These are phyloP conservation scores for Rhododendron griersonianum DNA, from an alignment of 148 eudicot genomes.

Conservation along the genomic window DNA sequence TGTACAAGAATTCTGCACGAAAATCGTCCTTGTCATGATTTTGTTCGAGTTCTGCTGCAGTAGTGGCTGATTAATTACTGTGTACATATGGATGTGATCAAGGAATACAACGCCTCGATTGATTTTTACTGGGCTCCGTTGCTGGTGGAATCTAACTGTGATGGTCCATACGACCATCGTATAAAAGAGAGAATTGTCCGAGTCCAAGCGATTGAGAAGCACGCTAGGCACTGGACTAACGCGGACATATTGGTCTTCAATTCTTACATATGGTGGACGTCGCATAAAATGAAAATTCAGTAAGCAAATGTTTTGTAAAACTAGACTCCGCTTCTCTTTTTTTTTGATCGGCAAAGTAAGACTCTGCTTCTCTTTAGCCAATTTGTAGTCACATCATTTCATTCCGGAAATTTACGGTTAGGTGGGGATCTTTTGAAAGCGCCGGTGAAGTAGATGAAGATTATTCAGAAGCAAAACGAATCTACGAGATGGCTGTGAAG, in stretches of 20 bases:
- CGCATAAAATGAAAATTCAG: slow-evolving; percentile 17
- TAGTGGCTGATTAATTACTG: no score
- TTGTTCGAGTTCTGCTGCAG: not conserved
- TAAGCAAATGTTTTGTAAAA: slow-evolving; percentile 3
- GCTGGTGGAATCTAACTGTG: slow-evolving; percentile 16
- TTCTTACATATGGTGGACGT: slow-evolving; percentile 26
- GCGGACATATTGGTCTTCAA: slow-evolving; percentile 15
- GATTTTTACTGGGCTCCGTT: slow-evolving; percentile 18
- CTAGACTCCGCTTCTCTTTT: not conserved
- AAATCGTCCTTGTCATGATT: not conserved
- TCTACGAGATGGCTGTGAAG: slow-evolving; percentile 21
- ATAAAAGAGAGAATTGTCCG: slow-evolving; percentile 5
- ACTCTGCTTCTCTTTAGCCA: not conserved
- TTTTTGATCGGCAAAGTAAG: no score
- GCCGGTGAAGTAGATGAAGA: slow-evolving; percentile 11
- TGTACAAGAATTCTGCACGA: no score
- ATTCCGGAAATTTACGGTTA: not conserved
- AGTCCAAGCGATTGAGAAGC: slow-evolving; percentile 15
- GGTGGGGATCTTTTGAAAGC: slow-evolving; percentile 29
- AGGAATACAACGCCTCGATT: slow-evolving; percentile 16
- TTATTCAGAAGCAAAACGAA: slow-evolving; percentile 6
- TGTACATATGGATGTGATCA: not conserved
- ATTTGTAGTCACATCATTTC: not conserved
- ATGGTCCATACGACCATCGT: slow-evolving; percentile 9
- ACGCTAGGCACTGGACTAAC: slow-evolving; percentile 14